Evolutionary conservation across 169 alveolate species (phyloP).

Genomic region (Plasmodium vinckei): DNA sequence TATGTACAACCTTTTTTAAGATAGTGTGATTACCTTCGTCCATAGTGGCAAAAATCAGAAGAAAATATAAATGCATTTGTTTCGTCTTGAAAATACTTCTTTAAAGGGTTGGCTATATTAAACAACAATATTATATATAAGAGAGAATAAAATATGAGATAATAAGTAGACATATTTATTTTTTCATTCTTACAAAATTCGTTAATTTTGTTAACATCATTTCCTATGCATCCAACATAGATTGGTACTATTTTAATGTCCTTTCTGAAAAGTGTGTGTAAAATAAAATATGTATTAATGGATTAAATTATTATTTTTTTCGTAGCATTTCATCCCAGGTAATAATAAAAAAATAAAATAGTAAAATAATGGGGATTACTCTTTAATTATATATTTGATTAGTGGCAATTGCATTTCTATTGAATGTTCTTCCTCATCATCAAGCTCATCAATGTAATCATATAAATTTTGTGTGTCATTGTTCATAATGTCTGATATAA

Average conservation of each 20-base stretch:
- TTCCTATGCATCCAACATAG: conserved; percentile 71
- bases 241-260: conserved; percentile 63
- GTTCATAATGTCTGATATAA: conserved; percentile 49
- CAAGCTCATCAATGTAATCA: conserved; percentile 30
- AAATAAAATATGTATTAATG: neutral
- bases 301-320: neutral
- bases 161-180: neutral
- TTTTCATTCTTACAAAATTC: conserved; percentile 13
- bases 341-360: neutral
- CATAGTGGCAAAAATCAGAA: conserved; percentile 96
- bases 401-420: conserved; percentile 93
- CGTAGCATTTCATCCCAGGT: neutral
- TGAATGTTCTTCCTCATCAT: conserved; percentile 91
- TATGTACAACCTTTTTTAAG: neutral
- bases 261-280: conserved; percentile 22
- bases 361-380: conserved; percentile 32
- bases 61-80: conserved; percentile 90
- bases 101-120: conserved; percentile 85
- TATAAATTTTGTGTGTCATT: conserved; percentile 26
- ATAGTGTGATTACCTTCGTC: conserved; percentile 82
- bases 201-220: conserved; percentile 37
- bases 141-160: neutral
- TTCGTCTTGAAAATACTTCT: conserved; percentile 86
- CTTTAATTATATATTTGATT: conserved; percentile 85
- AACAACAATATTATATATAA: conserved; percentile 76